Conservation (phyloP, 1,284 basidiomycete species). For the Heterobasidion parviporum region DNA sequence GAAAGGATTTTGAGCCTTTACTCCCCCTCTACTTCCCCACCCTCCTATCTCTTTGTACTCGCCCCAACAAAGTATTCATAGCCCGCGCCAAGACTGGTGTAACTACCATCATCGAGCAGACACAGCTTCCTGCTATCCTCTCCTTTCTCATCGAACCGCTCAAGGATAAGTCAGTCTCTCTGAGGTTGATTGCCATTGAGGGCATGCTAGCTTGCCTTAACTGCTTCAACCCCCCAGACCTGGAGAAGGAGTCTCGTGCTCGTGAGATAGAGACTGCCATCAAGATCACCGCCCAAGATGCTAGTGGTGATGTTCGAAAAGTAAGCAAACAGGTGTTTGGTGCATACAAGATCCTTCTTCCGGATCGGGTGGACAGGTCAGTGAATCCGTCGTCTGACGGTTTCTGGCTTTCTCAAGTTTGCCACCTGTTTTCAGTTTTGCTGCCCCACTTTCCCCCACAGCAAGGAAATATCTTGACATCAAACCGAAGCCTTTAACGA, state of each 20-base stretch:
- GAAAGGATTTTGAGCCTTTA: conserved; percentile 60
- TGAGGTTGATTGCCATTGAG: conserved; percentile 60
- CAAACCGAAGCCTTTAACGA: conserved; percentile 18
- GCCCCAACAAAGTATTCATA: conserved; percentile 78
- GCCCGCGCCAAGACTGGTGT: conserved; percentile 58
- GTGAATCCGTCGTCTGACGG: conserved; percentile 16
- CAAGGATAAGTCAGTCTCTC: conserved; percentile 62
- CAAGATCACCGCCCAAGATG: conserved; percentile 58
- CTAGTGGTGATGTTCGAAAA: conserved; percentile 71
- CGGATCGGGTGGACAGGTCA: conserved; percentile 57
- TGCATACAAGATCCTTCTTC: conserved; percentile 65
- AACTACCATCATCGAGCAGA: conserved; percentile 53
- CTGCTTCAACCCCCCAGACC: conserved; percentile 65
- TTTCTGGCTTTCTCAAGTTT: conserved; percentile 5
- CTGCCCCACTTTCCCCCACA: conserved; percentile 65
- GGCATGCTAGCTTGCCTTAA: conserved; percentile 59
- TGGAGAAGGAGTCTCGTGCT: conserved; percentile 58
- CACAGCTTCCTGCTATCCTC: conserved; percentile 62
- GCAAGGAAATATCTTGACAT: conserved; percentile 74
- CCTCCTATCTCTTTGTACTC: conserved; percentile 58
- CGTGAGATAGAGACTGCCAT: conserved; percentile 67
- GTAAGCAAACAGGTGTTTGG: conserved; percentile 65
- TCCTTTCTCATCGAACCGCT: conserved; percentile 52
- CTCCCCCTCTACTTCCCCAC: conserved; percentile 61
- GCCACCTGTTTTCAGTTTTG: conserved; percentile 42